phyloP scores from a whole-genome alignment of 1,284 basidiomycete species.

The Naganishia albida region DNA sequence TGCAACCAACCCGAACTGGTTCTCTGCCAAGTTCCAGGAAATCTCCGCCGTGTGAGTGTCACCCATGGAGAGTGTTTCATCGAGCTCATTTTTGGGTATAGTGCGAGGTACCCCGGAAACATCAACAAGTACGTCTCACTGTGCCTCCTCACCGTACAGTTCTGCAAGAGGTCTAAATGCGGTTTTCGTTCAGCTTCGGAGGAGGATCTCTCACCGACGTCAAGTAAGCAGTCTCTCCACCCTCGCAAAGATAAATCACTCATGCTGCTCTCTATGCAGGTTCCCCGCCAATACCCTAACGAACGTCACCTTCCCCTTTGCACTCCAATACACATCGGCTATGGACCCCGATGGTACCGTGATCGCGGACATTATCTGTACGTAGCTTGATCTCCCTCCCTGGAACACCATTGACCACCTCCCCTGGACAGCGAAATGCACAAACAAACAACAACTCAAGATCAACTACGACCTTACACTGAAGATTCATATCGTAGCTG shows the following conservation, averaged over 20 bases:
- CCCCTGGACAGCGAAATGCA: conserved; percentile 64
- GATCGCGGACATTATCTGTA: conserved; percentile 60
- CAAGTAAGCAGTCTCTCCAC: conserved; percentile 41
- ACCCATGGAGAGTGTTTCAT: conserved; percentile 42
- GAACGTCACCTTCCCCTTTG: conserved; percentile 79
- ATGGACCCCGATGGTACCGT: conserved; percentile 64
- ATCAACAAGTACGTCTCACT: conserved; percentile 54
- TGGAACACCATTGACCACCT: not conserved
- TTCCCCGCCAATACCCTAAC: conserved; percentile 68
- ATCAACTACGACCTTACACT: conserved; percentile 64
- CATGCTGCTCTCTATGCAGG: not conserved
- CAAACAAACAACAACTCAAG: conserved; percentile 61
- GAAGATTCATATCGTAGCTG: conserved; percentile 59
- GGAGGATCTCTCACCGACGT: conserved; percentile 65
- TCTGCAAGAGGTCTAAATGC: not conserved
- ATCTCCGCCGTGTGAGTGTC: conserved; percentile 63
- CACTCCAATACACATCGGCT: conserved; percentile 67
- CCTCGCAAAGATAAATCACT: not conserved
- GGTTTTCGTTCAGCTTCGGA: conserved; percentile 60
- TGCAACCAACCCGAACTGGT: conserved; percentile 83
- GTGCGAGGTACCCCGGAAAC: conserved; percentile 72
- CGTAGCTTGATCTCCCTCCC: conserved; percentile 25
- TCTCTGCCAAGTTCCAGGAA: conserved; percentile 68
- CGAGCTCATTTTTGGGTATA: conserved; percentile 43
- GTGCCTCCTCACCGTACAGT: not conserved